phyloP scores from a whole-genome alignment of 495 filamentous ascomycete species.

The Penicillium arizonense region DNA sequence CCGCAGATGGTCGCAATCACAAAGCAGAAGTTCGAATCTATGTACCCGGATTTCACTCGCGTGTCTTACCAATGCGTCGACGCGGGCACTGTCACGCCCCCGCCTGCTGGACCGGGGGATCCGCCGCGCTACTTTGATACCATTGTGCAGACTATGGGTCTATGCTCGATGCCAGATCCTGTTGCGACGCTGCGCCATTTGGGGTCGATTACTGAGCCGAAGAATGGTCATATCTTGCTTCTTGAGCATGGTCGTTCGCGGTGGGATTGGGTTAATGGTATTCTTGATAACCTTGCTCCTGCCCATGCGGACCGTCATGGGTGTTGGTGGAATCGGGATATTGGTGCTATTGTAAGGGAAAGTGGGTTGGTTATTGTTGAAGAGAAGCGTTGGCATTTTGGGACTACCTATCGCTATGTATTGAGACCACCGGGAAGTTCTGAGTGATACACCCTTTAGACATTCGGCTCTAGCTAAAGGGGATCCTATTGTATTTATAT shows the following conservation, averaged over 20 bases:
- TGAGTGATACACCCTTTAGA: neutral
- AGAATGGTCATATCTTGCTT: slow-evolving; percentile 71
- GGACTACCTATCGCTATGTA: slow-evolving; percentile 72
- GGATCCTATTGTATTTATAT: neutral
- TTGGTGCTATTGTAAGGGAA: slow-evolving; percentile 72
- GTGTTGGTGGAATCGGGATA: slow-evolving; percentile 97
- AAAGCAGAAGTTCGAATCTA: slow-evolving; percentile 53
- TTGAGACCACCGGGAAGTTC: slow-evolving; percentile 41
- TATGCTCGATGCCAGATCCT: slow-evolving; percentile 83
- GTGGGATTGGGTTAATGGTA: slow-evolving; percentile 72
- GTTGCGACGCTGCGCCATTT: slow-evolving; percentile 59
- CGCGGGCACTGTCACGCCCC: slow-evolving; percentile 23
- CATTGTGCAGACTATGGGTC: slow-evolving; percentile 86
- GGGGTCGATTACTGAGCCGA: slow-evolving; percentile 39
- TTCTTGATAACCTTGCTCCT: slow-evolving; percentile 74
- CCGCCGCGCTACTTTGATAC: slow-evolving; percentile 64
- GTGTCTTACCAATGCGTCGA: slow-evolving; percentile 45
- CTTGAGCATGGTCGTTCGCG: slow-evolving; percentile 87
- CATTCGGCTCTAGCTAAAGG: neutral
- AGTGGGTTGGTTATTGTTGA: slow-evolving; percentile 80
- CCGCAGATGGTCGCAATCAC: slow-evolving; percentile 62
- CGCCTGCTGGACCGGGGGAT: neutral
- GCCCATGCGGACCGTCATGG: slow-evolving; percentile 81
- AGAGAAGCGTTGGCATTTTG: slow-evolving; percentile 67
- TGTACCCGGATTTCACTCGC: slow-evolving; percentile 44